Evolutionary conservation across 129 eudicot species (phyloP).

Genomic region (Centaurea solstitialis): DNA sequence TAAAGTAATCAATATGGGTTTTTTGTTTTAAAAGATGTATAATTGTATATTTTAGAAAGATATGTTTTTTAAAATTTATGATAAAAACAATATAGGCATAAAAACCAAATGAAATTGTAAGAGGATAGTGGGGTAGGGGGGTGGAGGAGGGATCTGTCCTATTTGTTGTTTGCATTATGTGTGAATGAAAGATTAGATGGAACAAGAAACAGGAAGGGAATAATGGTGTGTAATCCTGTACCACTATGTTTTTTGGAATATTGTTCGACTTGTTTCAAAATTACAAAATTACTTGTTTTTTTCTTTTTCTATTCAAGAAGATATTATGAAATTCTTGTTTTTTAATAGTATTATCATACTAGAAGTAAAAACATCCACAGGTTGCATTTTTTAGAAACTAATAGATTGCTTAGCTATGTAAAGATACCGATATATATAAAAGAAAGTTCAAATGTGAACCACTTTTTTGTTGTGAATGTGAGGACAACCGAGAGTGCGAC

Average conservation of each 20-base stretch:
- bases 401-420: not conserved
- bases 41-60: too few relatives aligned
- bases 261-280: conserved; percentile 14
- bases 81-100: not conserved
- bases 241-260: conserved; percentile 31
- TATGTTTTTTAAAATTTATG: not conserved
- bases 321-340: not conserved
- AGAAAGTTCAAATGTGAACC: too few relatives aligned
- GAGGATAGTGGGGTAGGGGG: not conserved
- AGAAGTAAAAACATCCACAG: not conserved
- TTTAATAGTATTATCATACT: not conserved
- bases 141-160: conserved; percentile 26
- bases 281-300: conserved; percentile 10
- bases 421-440: too few relatives aligned
- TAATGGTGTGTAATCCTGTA: conserved; percentile 16
- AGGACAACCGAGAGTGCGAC: too few relatives aligned
- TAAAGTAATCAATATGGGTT: too few relatives aligned
- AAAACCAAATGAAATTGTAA: not conserved
- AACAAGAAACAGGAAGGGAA: conserved; percentile 36
- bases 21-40: too few relatives aligned
- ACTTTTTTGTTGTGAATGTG: too few relatives aligned
- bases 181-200: conserved; percentile 30
- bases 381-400: not conserved
- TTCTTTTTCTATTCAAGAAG: not conserved
- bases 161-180: conserved; percentile 30